Evolutionary conservation across 495 filamentous ascomycete species (phyloP), one percentile per base, ranked within the genome.

Genomic region (Lichenothelia convexa): DNA sequence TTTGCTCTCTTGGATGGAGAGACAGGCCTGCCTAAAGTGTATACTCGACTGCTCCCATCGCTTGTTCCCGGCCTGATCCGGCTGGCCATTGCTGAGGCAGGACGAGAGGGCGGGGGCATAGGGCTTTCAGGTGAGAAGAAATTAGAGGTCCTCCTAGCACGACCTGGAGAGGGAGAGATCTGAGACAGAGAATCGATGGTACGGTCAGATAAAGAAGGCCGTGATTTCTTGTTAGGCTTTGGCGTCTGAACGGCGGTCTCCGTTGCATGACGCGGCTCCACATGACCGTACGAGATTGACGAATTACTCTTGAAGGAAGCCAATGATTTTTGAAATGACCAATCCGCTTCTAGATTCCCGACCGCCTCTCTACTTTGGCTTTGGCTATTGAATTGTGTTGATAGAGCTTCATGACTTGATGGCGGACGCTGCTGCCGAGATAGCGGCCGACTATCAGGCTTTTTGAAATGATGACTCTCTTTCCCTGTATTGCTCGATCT

Each of bases 151-250:
- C 71, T 56, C 40, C 63, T 58, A 7, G 51, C 49, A n/a, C 67
- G 56, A 2, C 62, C 67, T 5, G 77, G 77, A 13, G 77, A 78
- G 2, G 73, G 63, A 2, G 76, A 70, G 16, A 80, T 63, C 32
- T 65, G 61, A 20, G 75, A 61, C 9, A 82, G 53, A 0, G 72
- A 78, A 42, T 78, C 74, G 22, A 78, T 70, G 8, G 77, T 78
- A 27, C 77, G 59, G 34, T 82, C 77, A 11, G 73, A 75, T 17
- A 82, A 53, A 1, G 76, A 80, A 17, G 71, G 68, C 17, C 57
- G 24, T 9, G 48, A 40, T 35, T 53, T 51, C 40, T 45, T 37
- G 12, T n/a, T n/a, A n/a, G 49, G 19, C 21, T 42, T 35, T 40
- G 40, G 33, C 11, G 43, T 40, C 9, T 18, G 16, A 44, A 24